Conservation (phyloP, 2,329 filamentous ascomycete species). For the Blastomyces gilchristii region DNA sequence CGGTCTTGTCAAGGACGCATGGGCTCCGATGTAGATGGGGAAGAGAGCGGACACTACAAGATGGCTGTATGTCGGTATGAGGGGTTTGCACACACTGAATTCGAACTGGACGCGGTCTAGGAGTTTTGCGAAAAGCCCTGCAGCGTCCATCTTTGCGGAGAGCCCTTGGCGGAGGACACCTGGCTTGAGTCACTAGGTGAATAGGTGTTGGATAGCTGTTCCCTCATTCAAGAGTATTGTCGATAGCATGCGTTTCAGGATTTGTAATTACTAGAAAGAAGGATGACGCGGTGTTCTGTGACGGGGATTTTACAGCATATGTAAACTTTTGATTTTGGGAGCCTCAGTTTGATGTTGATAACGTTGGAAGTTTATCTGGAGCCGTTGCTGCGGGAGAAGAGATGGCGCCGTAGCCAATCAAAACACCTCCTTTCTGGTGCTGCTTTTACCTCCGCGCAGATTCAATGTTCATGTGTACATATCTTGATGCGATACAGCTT, state of each 20-base stretch:
- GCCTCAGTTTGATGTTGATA: too few species aligned
- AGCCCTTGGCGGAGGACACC: not conserved
- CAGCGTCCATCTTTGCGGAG: conserved; percentile 23
- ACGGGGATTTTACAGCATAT: too few species aligned
- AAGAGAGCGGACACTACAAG: conserved; percentile 60
- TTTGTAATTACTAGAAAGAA: not conserved
- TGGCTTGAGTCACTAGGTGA: not conserved
- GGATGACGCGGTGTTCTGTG: too few species aligned
- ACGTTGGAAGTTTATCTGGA: too few species aligned
- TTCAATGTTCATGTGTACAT: too few species aligned
- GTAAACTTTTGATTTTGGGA: too few species aligned
- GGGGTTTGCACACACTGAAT: conserved; percentile 34
- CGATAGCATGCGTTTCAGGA: not conserved
- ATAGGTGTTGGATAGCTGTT: not conserved
- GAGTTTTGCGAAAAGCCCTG: conserved; percentile 30
- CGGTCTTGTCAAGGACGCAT: conserved; percentile 75
- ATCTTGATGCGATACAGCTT: too few species aligned
- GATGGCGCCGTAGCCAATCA: too few species aligned
- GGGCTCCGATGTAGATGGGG: conserved; percentile 74
- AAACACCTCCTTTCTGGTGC: too few species aligned
- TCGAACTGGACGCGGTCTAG: conserved; percentile 36
- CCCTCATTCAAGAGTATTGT: not conserved
- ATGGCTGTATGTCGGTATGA: conserved; percentile 50
- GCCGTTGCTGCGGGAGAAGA: too few species aligned
- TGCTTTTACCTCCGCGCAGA: too few species aligned